phyloP scores from a whole-genome alignment of 2,329 filamentous ascomycete genomes.

The Hortaea werneckii region DNA sequence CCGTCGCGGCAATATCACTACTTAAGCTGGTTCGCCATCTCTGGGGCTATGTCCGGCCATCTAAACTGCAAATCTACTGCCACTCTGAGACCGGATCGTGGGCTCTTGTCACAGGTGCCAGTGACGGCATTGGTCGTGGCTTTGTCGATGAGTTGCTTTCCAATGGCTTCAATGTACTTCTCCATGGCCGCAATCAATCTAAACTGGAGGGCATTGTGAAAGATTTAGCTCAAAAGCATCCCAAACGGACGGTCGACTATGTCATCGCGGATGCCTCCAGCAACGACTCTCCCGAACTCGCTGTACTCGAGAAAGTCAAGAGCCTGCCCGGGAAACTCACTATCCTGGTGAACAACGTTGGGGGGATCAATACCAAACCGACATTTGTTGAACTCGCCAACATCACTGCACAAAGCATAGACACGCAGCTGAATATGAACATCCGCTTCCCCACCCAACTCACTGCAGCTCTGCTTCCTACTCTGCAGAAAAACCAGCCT shows the following conservation, averaged over 20 bases:
- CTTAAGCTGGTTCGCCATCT: not conserved
- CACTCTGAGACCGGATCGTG: conserved; percentile 9
- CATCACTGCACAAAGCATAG: conserved; percentile 28
- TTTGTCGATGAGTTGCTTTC: conserved; percentile 43
- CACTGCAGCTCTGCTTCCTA: conserved; percentile 37
- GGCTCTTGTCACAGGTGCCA: conserved; percentile 37
- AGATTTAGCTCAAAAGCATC: conserved; percentile 32
- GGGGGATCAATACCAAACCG: conserved; percentile 28
- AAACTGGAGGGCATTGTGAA: conserved; percentile 38
- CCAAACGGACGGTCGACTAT: conserved; percentile 29
- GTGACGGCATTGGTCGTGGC: conserved; percentile 45
- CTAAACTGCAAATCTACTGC: conserved; percentile 6
- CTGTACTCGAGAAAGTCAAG: conserved; percentile 9
- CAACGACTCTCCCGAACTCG: conserved; percentile 3
- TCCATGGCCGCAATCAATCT: conserved; percentile 44
- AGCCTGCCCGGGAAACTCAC: conserved; percentile 35
- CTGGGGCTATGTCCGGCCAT: conserved; percentile 5
- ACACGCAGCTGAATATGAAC: conserved; percentile 39
- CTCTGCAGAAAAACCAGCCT: conserved; percentile 32
- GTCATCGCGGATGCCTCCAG: conserved; percentile 37
- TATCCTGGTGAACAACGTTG: conserved; percentile 49
- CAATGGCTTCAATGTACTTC: conserved; percentile 45
- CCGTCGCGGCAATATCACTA: not conserved
- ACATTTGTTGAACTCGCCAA: conserved; percentile 29
- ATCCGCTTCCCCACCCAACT: conserved; percentile 41